Conservation (phyloP, 1,139 yeast species). For the Kodamaea ohmeri region DNA sequence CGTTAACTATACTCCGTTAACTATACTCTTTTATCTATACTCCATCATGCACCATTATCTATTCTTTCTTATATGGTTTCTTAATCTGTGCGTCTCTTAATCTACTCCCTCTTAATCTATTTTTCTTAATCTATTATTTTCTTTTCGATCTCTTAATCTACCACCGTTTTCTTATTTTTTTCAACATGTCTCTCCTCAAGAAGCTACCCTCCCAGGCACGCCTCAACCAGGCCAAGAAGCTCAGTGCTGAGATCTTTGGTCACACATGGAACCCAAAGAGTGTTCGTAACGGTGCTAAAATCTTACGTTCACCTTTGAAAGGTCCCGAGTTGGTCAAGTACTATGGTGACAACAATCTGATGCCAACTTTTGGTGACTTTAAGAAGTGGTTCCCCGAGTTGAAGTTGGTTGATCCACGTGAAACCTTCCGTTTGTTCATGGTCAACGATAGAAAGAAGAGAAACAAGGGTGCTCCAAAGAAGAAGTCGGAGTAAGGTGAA, state of each 20-base stretch:
- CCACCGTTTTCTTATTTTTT: neutral
- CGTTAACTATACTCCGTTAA: no score
- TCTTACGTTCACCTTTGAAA: constrained; percentile 66
- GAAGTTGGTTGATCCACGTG: constrained; percentile 68
- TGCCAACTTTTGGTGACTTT: constrained; percentile 62
- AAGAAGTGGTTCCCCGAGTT: constrained; percentile 57
- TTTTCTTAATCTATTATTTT: constrained; percentile 2
- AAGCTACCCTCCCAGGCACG: constrained; percentile 39
- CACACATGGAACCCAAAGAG: constrained; percentile 57
- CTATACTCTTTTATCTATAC: neutral
- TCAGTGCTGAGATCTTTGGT: constrained; percentile 61
- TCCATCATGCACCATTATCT: neutral
- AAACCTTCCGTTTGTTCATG: constrained; percentile 65
- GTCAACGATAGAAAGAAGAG: constrained; percentile 73
- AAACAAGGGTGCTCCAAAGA: constrained; percentile 92
- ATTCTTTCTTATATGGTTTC: no score
- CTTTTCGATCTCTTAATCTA: neutral
- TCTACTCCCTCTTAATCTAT: neutral
- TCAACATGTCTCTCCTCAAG: constrained; percentile 17
- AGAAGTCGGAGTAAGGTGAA: constrained; percentile 38
- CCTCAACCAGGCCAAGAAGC: constrained; percentile 52
- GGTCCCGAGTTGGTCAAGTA: constrained; percentile 74
- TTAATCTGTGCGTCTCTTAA: neutral
- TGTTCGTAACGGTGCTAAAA: constrained; percentile 73
- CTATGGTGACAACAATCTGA: constrained; percentile 67